Evolutionary conservation across 208 protist species (phyloP), one percentile per base, ranked within the genome.

Genomic region (Acanthamoeba royreba): DNA sequence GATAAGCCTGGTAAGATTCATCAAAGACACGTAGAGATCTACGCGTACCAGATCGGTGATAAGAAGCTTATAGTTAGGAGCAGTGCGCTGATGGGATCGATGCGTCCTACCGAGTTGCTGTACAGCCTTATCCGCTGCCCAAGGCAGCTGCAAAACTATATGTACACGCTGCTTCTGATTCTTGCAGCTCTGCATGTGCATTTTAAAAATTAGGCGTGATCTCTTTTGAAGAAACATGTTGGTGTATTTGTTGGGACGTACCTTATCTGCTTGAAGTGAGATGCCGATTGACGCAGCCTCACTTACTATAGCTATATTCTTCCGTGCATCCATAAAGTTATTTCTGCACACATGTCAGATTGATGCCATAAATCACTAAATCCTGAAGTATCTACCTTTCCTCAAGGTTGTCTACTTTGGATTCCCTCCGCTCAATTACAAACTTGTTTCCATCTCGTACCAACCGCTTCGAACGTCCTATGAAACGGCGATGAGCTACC

Each of bases 71-170:
- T 93, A 95, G 8, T 46, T 13, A 13, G 86, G 93, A 28, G 88
- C 88, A 28, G 46, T 55, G 28, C 33, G 53, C 58, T 94, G 85
- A 22, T 87, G 77, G 13, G 61, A 92, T 15, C 92, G 92, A 85
- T 94, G 92, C 13, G 81, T 90, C 1, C 92, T 47, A 31, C 92
- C 92, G 35, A 94, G 55, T 46, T 94, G 92, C 81, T 94, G 92
- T 66, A 94, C 47, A n/a, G 53, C 61, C 93, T 93, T 92, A 74
- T 95, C 93, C 17, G 93, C 93, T 5, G 88, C 86, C 93, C 93
- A 95, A 1, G 93, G 85, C 40, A 95, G 77, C 61, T 95, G 83
- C 45, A 94, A 69, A 5, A 89, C 85, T 33, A 94, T 81, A 63
- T 94, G 93, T 17, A 94, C 53, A 31, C 93, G 93, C n/a, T 66